These are phyloP conservation scores for Termitomyces sp. DNA, from an alignment of 768 basidiomycete genomes.

Conservation along the genomic window DNA sequence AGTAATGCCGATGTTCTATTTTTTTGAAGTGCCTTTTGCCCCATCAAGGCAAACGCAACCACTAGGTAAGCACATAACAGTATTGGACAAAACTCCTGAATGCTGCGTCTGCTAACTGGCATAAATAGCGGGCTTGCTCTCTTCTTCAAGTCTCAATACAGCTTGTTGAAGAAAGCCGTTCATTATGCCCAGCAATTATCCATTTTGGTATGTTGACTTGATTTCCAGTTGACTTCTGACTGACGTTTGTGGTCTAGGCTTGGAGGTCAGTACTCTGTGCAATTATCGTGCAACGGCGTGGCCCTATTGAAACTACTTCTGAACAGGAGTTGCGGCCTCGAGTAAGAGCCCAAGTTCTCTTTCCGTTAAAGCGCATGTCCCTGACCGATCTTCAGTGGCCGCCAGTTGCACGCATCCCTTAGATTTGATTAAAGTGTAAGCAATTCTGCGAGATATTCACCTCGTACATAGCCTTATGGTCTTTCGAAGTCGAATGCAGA, in stretches of 20 bases:
- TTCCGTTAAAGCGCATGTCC: slow-evolving; percentile 4
- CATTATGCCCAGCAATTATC: slow-evolving; percentile 40
- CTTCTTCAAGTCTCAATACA: slow-evolving; percentile 19
- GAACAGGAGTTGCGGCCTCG: slow-evolving; percentile 59
- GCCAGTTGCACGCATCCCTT: slow-evolving; percentile 80
- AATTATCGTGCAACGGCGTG: neutral
- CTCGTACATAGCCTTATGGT: slow-evolving; percentile 3
- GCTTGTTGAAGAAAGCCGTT: slow-evolving; percentile 20
- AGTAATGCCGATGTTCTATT: slow-evolving; percentile 13
- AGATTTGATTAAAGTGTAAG: slow-evolving; percentile 84
- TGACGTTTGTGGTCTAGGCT: slow-evolving; percentile 41
- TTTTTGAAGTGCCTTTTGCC: slow-evolving; percentile 5
- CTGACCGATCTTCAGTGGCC: slow-evolving; percentile 52
- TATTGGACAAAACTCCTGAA: neutral
- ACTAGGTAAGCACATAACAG: slow-evolving; percentile 4
- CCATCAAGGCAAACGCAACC: slow-evolving; percentile 12
- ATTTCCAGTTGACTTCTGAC: slow-evolving; percentile 9
- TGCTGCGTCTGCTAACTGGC: neutral
- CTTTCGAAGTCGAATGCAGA: slow-evolving; percentile 74
- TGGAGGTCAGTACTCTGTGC: slow-evolving; percentile 45
- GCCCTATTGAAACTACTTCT: neutral
- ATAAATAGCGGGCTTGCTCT: slow-evolving; percentile 19
- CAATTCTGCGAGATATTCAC: slow-evolving; percentile 9
- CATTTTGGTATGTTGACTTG: slow-evolving; percentile 44
- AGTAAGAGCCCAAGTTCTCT: slow-evolving; percentile 38